These are phyloP conservation scores for Smithsoniella earleae DNA, from an alignment of 163 green algal species.

Conservation along the genomic window DNA sequence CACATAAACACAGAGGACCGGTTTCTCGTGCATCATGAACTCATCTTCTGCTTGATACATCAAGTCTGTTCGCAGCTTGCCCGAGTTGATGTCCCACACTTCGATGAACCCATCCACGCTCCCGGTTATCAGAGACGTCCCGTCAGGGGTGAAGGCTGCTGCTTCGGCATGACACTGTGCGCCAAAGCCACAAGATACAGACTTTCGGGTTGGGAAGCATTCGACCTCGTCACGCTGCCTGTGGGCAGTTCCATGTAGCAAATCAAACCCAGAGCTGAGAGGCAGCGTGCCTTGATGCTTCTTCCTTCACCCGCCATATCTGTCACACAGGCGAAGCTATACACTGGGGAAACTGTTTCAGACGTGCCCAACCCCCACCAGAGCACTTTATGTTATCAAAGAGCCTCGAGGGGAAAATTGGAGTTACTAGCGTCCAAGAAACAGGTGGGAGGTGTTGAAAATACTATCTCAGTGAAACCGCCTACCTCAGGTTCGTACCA, in stretches of 20 bases:
- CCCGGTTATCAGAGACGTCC: slow-evolving; percentile 77
- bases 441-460: neutral
- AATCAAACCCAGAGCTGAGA: slow-evolving; percentile 73
- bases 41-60: slow-evolving; percentile 86
- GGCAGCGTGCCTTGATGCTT: slow-evolving; percentile 76
- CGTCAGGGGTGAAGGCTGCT: slow-evolving; percentile 80
- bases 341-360: no score
- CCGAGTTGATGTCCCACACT: slow-evolving; percentile 85
- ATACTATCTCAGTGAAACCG: neutral
- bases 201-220: slow-evolving; percentile 54
- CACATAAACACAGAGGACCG: slow-evolving; percentile 78
- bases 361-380: no score
- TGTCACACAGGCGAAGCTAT: no score
- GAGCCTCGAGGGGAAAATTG: no score
- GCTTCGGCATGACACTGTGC: slow-evolving; percentile 78
- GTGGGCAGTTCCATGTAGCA: slow-evolving; percentile 71
- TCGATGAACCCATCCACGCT: slow-evolving; percentile 94
- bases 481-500: slow-evolving; percentile 49
- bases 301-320: slow-evolving; percentile 50
- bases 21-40: slow-evolving; percentile 95
- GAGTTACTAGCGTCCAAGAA: no score
- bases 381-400: no score
- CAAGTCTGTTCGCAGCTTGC: slow-evolving; percentile 84
- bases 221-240: slow-evolving; percentile 70
- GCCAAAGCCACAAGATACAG: slow-evolving; percentile 59